Evolutionary conservation across 148 eudicot species (phyloP).

Genomic region (Fagopyrum tataricum): DNA sequence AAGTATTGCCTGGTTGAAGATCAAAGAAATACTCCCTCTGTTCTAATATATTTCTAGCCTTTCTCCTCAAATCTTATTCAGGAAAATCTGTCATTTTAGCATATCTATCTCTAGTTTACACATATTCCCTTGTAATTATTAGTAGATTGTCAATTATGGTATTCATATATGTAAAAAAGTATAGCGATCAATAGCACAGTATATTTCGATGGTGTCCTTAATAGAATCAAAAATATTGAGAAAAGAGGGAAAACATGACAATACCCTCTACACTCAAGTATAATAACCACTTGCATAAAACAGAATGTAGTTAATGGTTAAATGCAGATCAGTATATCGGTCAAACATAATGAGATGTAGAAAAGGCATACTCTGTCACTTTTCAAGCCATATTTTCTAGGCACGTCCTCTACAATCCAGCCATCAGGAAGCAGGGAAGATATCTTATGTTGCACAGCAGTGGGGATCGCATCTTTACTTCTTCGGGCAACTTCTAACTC

Average conservation of each 20-base stretch:
- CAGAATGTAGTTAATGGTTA: not conserved
- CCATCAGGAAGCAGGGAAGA: slow-evolving; percentile 11
- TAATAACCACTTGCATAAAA: not conserved
- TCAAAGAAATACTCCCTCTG: too few relatives aligned
- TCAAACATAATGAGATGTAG: not conserved
- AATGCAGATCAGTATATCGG: not conserved
- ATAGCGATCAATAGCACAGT: too few relatives aligned
- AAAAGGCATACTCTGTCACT: not conserved
- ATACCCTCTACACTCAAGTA: not conserved
- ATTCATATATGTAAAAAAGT: too few relatives aligned
- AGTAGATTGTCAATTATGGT: too few relatives aligned
- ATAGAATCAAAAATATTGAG: too few relatives aligned
- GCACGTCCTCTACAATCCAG: slow-evolving; percentile 10
- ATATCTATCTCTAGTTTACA: too few relatives aligned
- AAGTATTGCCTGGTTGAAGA: not conserved
- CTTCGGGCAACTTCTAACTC: slow-evolving; percentile 9
- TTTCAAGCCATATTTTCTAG: slow-evolving; percentile 9
- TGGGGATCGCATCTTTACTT: not conserved
- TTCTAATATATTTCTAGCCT: too few relatives aligned
- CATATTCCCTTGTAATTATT: too few relatives aligned
- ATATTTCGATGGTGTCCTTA: too few relatives aligned
- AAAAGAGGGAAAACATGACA: not conserved
- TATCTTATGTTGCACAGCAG: slow-evolving; percentile 8
- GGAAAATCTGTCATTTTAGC: too few relatives aligned
- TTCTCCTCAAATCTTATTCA: too few relatives aligned